These are phyloP conservation scores for Sclerotinia nivalis DNA, from an alignment of 2,329 filamentous ascomycete species.

Conservation along the genomic window DNA sequence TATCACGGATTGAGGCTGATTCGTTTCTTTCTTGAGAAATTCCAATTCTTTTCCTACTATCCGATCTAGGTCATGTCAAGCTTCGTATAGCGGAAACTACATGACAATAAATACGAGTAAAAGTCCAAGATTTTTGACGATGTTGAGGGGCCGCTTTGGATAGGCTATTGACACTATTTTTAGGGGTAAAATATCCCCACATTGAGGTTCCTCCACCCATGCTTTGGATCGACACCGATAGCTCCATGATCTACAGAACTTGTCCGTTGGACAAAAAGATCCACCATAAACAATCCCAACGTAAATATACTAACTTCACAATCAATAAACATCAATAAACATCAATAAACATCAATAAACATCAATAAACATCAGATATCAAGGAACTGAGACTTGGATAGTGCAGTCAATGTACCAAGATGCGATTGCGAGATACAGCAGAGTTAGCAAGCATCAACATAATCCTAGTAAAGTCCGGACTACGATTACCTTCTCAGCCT, in stretches of 20 bases:
- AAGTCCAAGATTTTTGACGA: neutral
- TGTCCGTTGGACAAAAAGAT: neutral
- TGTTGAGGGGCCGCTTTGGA: neutral
- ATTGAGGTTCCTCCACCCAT: conserved; percentile 8
- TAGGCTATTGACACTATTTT: neutral
- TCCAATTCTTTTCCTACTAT: neutral
- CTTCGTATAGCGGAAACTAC: neutral
- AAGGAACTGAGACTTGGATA: neutral
- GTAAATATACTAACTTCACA: neutral
- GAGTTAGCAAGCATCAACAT: neutral
- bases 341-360: neutral
- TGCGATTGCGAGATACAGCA: neutral
- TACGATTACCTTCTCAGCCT: neutral
- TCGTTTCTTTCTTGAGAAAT: neutral
- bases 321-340: neutral
- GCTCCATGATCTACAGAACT: conserved; percentile 8
- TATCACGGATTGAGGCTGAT: neutral
- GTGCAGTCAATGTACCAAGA: neutral
- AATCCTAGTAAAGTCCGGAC: conserved; percentile 13
- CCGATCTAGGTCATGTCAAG: neutral
- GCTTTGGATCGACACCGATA: conserved; percentile 3
- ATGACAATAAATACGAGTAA: neutral
- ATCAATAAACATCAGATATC: neutral
- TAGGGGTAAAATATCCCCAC: conserved; percentile 12
- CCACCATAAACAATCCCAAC: neutral